Percentiles rank a stretch among this genome's conserved stretches.
Evolutionary conservation across 2,329 filamentous ascomycete species (phyloP).

Genomic region (Cladophialophora chaetospira): DNA sequence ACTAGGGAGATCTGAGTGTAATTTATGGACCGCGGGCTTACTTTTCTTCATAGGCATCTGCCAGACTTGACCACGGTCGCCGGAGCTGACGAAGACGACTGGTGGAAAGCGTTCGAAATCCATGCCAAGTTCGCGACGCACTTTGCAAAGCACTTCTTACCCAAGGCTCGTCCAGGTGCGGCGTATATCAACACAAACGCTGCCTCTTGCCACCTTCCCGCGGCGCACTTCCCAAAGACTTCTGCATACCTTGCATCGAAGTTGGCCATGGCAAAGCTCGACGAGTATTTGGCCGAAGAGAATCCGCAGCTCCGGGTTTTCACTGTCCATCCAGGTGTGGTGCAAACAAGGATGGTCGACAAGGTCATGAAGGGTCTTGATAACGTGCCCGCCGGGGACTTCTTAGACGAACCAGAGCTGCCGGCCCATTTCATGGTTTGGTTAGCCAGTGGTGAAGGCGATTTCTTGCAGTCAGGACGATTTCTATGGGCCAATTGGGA

Average conservation of each 20-base stretch:
- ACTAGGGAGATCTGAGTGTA: conserved; percentile 16
- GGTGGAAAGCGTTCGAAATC: conserved; percentile 50
- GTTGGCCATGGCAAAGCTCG: conserved; percentile 44
- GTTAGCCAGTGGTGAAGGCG: conserved; percentile 42
- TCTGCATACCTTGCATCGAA: conserved; percentile 48
- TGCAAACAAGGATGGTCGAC: conserved; percentile 39
- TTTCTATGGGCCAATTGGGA: conserved; percentile 46
- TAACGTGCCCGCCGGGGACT: conserved; percentile 25
- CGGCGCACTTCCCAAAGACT: conserved; percentile 11
- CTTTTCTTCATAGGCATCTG: not conserved
- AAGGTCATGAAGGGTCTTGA: conserved; percentile 20
- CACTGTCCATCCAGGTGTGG: conserved; percentile 46
- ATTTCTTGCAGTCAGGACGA: conserved; percentile 43
- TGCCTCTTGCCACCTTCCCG: conserved; percentile 10
- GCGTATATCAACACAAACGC: conserved; percentile 42
- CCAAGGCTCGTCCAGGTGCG: conserved; percentile 32
- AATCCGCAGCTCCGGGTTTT: conserved; percentile 44
- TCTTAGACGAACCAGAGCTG: conserved; percentile 26
- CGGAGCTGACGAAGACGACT: conserved; percentile 42
- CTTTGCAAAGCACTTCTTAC: conserved; percentile 47
- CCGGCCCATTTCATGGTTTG: conserved; percentile 40
- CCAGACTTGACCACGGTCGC: conserved; percentile 35
- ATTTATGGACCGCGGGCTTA: not conserved
- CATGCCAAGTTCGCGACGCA: conserved; percentile 49
- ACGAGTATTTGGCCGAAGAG: conserved; percentile 47